These are phyloP conservation scores for Mycena albidolilacea DNA, from an alignment of 768 basidiomycete species.

Conservation along the genomic window DNA sequence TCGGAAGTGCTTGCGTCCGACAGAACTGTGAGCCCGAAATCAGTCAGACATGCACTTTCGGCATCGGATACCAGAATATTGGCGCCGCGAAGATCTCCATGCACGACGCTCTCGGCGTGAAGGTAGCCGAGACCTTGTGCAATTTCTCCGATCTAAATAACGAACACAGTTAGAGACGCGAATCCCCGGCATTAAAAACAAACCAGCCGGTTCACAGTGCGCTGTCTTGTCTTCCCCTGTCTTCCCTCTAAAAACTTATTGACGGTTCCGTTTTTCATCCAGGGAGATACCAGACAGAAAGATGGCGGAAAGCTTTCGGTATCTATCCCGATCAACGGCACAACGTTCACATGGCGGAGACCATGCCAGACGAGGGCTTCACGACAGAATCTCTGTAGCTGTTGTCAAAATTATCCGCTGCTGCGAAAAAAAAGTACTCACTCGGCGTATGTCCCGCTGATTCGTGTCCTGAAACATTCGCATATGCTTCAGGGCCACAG, in stretches of 20 bases:
- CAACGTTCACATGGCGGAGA: conserved; percentile 38
- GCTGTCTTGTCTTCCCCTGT: conserved; percentile 6
- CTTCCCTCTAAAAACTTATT: conserved; percentile 36
- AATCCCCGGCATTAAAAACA: background rate
- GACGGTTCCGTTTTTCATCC: conserved; percentile 46
- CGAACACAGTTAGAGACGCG: background rate
- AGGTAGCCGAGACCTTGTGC: conserved; percentile 37
- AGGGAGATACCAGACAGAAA: conserved; percentile 44
- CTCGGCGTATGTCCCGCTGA: conserved; percentile 23
- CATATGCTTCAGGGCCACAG: conserved; percentile 32
- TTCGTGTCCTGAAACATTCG: conserved; percentile 23
- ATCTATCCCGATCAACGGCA: conserved; percentile 42
- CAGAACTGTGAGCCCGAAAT: conserved; percentile 38
- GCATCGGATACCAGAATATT: conserved; percentile 39
- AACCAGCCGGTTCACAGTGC: conserved; percentile 28
- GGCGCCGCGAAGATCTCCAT: conserved; percentile 38
- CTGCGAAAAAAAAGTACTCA: conserved; percentile 3
- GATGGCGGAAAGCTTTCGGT: conserved; percentile 35
- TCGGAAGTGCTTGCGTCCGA: conserved; percentile 22
- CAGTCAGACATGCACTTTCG: conserved; percentile 28
- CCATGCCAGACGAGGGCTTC: conserved; percentile 44
- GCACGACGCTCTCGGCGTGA: conserved; percentile 35
- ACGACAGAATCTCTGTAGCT: conserved; percentile 39
- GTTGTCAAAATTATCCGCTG: background rate
- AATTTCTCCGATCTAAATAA: conserved; percentile 38